Conservation (phyloP, 768 basidiomycete species). For the Russula emetica region DNA sequence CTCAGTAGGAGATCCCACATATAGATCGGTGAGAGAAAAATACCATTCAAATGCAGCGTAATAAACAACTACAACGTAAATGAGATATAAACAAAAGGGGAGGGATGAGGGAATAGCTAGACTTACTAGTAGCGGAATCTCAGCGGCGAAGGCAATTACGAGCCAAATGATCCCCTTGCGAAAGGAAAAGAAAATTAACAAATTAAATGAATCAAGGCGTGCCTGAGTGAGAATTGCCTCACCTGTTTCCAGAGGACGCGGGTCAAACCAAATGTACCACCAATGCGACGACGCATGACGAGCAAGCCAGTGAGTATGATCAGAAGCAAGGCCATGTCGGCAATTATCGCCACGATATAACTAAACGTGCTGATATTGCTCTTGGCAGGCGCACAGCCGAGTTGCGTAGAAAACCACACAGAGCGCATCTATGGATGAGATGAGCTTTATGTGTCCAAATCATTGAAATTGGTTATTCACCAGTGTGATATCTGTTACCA, state of each 20-base stretch:
- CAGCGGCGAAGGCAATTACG: no score
- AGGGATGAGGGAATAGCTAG: background rate
- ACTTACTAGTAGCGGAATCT: background rate
- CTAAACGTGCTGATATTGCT: background rate
- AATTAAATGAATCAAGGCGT: background rate
- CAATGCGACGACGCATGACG: background rate
- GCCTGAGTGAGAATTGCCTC: background rate
- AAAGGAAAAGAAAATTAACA: background rate
- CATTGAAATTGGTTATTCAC: background rate
- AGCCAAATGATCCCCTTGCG: background rate
- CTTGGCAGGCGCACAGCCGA: background rate
- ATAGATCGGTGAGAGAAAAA: background rate
- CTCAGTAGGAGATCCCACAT: background rate
- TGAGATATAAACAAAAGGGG: background rate
- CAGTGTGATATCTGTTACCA: background rate
- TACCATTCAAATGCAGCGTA: background rate
- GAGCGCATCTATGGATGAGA: background rate
- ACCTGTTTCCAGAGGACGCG: background rate
- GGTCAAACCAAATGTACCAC: background rate
- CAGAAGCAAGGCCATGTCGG: background rate
- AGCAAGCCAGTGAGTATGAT: slow-evolving; percentile 12
- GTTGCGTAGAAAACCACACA: background rate
- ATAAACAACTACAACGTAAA: background rate
- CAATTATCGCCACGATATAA: background rate
- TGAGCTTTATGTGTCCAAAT: background rate